These are phyloP conservation scores for Heliamphora pulchella DNA, from an alignment of 179 eudicot genomes.

Conservation along the genomic window DNA sequence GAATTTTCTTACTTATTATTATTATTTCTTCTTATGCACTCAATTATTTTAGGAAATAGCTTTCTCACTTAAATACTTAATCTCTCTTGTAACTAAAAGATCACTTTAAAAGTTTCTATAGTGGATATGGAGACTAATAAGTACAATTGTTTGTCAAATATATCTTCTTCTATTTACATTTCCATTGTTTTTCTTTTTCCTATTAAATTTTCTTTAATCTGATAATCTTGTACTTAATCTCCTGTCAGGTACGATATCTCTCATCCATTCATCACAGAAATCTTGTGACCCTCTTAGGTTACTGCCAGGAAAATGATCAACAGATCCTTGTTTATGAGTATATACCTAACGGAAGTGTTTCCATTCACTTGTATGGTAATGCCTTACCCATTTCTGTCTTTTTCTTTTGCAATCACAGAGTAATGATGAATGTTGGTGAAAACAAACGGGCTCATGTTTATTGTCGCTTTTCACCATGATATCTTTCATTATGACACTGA, in stretches of 20 bases:
- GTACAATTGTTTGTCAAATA: not conserved
- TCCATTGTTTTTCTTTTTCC: not conserved
- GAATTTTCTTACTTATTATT: too few species aligned
- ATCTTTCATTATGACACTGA: not conserved
- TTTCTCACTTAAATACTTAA: not conserved
- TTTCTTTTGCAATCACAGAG: not conserved
- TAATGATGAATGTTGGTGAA: slow-evolving; percentile 6
- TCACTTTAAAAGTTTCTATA: slow-evolving; percentile 3
- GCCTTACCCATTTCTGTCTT: not conserved
- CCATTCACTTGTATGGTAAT: slow-evolving; percentile 88
- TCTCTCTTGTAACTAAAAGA: not conserved
- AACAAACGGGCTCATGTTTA: slow-evolving; percentile 8
- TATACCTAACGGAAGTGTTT: slow-evolving; percentile 94
- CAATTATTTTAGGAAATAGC: not conserved
- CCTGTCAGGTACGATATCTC: slow-evolving; percentile 73
- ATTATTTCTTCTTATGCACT: not conserved
- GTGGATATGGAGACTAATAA: not conserved
- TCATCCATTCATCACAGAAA: slow-evolving; percentile 93
- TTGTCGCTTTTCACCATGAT: slow-evolving; percentile 4
- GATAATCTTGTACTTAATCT: slow-evolving; percentile 14
- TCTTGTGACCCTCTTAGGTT: slow-evolving; percentile 89
- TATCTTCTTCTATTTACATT: not conserved
- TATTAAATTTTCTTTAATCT: not conserved
- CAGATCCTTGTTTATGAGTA: slow-evolving; percentile 90
- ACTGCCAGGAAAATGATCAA: slow-evolving; percentile 72